Conservation (phyloP, 805 yeast genomes). For the Kodamaea kakaduensis region DNA sequence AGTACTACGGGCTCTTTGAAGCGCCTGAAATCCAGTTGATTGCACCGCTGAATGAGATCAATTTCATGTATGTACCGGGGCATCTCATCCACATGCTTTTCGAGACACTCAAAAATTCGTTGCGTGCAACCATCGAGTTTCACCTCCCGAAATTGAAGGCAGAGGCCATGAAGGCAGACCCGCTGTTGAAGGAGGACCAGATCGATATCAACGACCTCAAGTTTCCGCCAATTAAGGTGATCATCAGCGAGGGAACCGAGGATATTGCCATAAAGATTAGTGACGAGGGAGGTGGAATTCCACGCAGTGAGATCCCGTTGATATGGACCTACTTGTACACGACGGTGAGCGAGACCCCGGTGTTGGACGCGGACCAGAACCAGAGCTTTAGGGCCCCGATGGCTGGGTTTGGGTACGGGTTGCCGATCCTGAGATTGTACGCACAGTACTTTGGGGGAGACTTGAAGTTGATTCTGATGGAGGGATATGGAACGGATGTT, state of each 20-base stretch:
- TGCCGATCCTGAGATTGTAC: constrained; percentile 80
- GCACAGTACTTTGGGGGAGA: constrained; percentile 92
- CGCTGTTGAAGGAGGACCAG: constrained; percentile 32
- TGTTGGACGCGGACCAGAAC: constrained; percentile 52
- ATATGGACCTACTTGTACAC: constrained; percentile 92
- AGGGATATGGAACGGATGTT: constrained; percentile 92
- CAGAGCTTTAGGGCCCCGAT: constrained; percentile 81
- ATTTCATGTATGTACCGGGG: constrained; percentile 90
- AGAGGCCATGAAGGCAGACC: constrained; percentile 38
- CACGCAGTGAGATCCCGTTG: constrained; percentile 75
- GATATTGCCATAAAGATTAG: constrained; percentile 87
- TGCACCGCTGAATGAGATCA: constrained; percentile 66
- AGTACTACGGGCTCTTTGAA: constrained; percentile 80
- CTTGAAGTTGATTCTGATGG: constrained; percentile 82
- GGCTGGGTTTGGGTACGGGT: constrained; percentile 93
- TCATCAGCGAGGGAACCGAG: constrained; percentile 84
- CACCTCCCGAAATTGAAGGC: constrained; percentile 51
- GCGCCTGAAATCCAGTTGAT: constrained; percentile 80
- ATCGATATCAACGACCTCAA: constrained; percentile 57
- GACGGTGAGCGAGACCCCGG: constrained; percentile 72
- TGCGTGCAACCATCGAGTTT: constrained; percentile 85
- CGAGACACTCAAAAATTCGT: constrained; percentile 81
- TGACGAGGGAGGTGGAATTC: constrained; percentile 94
- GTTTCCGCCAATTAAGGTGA: constrained; percentile 81
- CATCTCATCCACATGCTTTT: constrained; percentile 88